These are phyloP conservation scores for Trifolium fragiferum DNA, from an alignment of 306 rosid genomes.

Conservation along the genomic window DNA sequence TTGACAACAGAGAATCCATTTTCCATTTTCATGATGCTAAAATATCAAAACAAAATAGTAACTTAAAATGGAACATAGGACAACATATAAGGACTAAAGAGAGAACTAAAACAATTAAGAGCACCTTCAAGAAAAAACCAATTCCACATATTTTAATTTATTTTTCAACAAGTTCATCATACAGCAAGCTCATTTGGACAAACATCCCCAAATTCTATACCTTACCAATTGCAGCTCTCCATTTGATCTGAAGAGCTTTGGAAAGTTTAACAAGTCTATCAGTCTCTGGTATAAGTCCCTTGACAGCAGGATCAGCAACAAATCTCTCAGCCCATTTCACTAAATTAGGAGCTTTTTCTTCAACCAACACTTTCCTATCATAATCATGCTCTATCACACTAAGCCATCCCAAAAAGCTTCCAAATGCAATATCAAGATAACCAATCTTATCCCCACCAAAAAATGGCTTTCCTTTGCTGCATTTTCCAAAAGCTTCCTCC, in stretches of 20 bases:
- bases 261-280: slow-evolving; percentile 54
- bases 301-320: slow-evolving; percentile 52
- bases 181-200: slow-evolving; percentile 5
- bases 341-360: slow-evolving; percentile 53
- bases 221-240: slow-evolving; percentile 46
- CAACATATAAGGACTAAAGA: background rate
- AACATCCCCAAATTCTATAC: slow-evolving; percentile 13
- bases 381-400: slow-evolving; percentile 44
- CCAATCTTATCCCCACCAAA: slow-evolving; percentile 68
- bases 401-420: slow-evolving; percentile 58
- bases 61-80: no score
- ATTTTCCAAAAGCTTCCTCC: slow-evolving; percentile 54
- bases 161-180: slow-evolving; percentile 9
- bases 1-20: no score
- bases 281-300: slow-evolving; percentile 57
- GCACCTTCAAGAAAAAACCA: background rate
- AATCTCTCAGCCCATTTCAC: slow-evolving; percentile 62
- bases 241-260: slow-evolving; percentile 43
- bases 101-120: background rate
- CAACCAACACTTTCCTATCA: slow-evolving; percentile 52
- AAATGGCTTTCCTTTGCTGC: slow-evolving; percentile 62
- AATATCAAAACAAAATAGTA: no score
- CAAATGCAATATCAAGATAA: slow-evolving; percentile 64
- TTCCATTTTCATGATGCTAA: no score
- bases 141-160: background rate